These are phyloP conservation scores for Lepraria neglecta DNA, from an alignment of 495 filamentous ascomycete genomes.

Conservation along the genomic window DNA sequence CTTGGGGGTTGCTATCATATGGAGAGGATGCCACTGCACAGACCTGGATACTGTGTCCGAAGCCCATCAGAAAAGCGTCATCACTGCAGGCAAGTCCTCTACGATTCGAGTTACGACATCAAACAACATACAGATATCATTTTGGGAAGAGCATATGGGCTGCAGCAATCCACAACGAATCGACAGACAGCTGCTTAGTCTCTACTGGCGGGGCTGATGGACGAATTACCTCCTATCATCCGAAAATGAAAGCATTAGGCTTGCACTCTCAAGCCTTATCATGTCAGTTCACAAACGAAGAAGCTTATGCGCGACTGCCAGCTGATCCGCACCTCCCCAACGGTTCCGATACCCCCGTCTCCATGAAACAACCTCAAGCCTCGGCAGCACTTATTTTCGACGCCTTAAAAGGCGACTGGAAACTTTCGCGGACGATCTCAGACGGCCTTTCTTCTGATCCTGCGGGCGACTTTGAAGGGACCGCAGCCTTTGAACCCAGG, in stretches of 20 bases:
- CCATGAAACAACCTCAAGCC: neutral
- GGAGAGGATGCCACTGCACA: slow-evolving; percentile 73
- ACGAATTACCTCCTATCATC: slow-evolving; percentile 38
- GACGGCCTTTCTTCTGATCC: slow-evolving; percentile 16
- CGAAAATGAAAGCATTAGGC: neutral
- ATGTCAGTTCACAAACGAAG: slow-evolving; percentile 13
- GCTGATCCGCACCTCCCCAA: neutral
- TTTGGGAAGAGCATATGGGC: slow-evolving; percentile 92
- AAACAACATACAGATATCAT: slow-evolving; percentile 53
- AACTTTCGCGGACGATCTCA: slow-evolving; percentile 18
- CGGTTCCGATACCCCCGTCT: neutral
- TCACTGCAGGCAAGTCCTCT: too few species aligned
- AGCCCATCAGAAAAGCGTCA: slow-evolving; percentile 1
- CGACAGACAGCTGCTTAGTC: slow-evolving; percentile 38
- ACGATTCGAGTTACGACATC: neutral
- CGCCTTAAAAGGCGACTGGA: slow-evolving; percentile 26
- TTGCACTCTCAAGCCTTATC: neutral
- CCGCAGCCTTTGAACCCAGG: slow-evolving; percentile 23
- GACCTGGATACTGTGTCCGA: slow-evolving; percentile 56
- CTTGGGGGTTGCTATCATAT: slow-evolving; percentile 56
- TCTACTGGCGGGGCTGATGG: slow-evolving; percentile 90
- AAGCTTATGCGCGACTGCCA: neutral
- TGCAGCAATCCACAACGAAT: slow-evolving; percentile 40
- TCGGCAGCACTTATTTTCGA: slow-evolving; percentile 12
- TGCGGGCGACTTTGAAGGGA: slow-evolving; percentile 26